Percentiles rank a stretch among this genome's conserved stretches.
Conservation (phyloP, 2,329 filamentous ascomycete genomes). For the Scortechinia acanthostroma region DNA sequence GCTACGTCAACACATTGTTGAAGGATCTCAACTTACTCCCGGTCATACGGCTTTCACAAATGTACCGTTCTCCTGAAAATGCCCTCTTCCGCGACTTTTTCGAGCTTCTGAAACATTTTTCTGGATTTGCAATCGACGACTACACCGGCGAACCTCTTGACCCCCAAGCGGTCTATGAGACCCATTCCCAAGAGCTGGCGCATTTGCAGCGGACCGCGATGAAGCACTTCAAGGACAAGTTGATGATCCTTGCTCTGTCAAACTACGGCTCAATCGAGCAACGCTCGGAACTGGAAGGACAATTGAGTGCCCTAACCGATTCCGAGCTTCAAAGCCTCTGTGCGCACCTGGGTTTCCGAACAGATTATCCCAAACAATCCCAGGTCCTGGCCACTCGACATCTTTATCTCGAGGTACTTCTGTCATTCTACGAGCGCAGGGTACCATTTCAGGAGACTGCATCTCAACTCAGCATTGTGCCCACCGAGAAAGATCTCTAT, state of each 20-base stretch:
- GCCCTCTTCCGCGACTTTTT: slow-evolving; percentile 74
- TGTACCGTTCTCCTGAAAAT: slow-evolving; percentile 71
- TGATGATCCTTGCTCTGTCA: slow-evolving; percentile 83
- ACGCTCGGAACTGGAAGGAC: slow-evolving; percentile 68
- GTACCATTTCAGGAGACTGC: slow-evolving; percentile 77
- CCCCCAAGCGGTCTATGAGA: slow-evolving; percentile 67
- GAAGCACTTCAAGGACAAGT: slow-evolving; percentile 79
- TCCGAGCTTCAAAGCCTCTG: slow-evolving; percentile 68
- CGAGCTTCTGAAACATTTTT: slow-evolving; percentile 77
- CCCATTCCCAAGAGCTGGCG: slow-evolving; percentile 71
- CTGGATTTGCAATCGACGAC: slow-evolving; percentile 83
- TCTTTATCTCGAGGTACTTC: slow-evolving; percentile 65
- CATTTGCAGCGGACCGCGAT: slow-evolving; percentile 72
- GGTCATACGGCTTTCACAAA: slow-evolving; percentile 69
- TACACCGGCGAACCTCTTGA: slow-evolving; percentile 75
- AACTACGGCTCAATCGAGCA: slow-evolving; percentile 86
- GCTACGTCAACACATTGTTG: slow-evolving; percentile 84
- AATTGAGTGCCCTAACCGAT: slow-evolving; percentile 69
- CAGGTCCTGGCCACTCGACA: slow-evolving; percentile 54
- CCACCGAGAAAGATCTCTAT: slow-evolving; percentile 77
- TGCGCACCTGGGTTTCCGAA: slow-evolving; percentile 68
- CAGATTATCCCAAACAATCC: slow-evolving; percentile 69
- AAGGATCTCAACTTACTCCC: slow-evolving; percentile 79
- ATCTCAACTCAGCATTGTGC: slow-evolving; percentile 66
- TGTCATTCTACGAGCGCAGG: slow-evolving; percentile 69